phyloP scores from a whole-genome alignment of 192 early-diverging fungal species.

The Backusella parvicylindrica region DNA sequence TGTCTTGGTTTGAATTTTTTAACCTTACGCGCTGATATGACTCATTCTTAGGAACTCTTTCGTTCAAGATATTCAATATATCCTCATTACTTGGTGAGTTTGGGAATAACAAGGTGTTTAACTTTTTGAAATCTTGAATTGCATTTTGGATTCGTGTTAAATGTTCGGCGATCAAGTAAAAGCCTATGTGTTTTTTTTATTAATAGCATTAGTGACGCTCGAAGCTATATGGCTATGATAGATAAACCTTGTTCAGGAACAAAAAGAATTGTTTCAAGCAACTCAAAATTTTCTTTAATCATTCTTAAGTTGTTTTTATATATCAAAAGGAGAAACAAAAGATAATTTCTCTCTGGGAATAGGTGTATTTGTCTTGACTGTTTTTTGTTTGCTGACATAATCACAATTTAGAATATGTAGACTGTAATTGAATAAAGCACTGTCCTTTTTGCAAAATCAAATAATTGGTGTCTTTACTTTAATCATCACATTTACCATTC shows the following conservation, averaged over 20 bases:
- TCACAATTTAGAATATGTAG: too few relatives aligned
- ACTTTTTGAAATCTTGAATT: not conserved
- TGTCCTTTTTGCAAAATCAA: too few relatives aligned
- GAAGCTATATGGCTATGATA: not conserved
- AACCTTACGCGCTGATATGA: not conserved
- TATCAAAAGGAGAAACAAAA: not conserved
- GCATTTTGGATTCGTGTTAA: not conserved
- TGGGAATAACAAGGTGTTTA: not conserved
- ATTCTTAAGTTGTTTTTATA: not conserved
- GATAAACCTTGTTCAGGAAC: slow-evolving; percentile 13
- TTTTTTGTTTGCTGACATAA: not conserved
- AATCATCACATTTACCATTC: too few relatives aligned
- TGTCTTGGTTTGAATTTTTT: not conserved
- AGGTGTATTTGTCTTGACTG: not conserved
- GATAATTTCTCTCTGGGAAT: not conserved
- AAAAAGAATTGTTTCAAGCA: slow-evolving; percentile 23
- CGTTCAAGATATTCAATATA: not conserved
- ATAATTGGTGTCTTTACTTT: too few relatives aligned
- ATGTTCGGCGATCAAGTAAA: not conserved
- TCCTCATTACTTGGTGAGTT: not conserved
- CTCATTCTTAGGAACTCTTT: not conserved
- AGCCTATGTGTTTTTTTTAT: not conserved
- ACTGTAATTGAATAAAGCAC: too few relatives aligned
- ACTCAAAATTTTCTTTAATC: slow-evolving; percentile 6
- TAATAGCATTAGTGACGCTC: not conserved